Evolutionary conservation across 208 protist species (phyloP).

Genomic region (Porcisia deanei): DNA sequence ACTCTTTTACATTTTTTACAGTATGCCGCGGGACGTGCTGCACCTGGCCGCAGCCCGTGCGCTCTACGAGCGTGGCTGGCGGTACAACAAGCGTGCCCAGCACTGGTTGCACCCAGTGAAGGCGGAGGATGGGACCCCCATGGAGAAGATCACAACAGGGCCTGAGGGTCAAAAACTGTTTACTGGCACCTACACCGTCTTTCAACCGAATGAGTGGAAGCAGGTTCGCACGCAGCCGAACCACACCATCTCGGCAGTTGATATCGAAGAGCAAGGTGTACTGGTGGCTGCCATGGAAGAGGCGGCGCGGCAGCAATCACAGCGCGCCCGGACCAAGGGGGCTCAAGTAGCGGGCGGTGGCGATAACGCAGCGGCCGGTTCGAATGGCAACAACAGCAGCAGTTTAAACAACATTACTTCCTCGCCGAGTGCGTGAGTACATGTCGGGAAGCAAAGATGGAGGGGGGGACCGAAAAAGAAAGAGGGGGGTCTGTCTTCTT

Average conservation of each 20-base stretch:
- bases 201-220: constrained; percentile 72
- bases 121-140: constrained; percentile 15
- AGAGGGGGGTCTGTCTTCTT: background rate
- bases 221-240: constrained; percentile 39
- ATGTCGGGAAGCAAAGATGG: background rate
- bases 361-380: background rate
- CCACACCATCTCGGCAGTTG: constrained; percentile 40
- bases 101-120: constrained; percentile 63
- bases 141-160: constrained; percentile 22
- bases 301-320: constrained; percentile 40
- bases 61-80: constrained; percentile 93
- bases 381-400: constrained; percentile 25
- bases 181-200: constrained; percentile 55
- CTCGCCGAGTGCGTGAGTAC: constrained; percentile 6
- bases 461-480: background rate
- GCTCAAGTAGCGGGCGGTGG: constrained; percentile 6
- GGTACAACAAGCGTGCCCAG: constrained; percentile 76
- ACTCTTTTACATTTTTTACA: constrained; percentile 99
- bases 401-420: constrained; percentile 6
- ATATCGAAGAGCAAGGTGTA: constrained; percentile 53
- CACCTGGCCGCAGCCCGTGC: constrained; percentile 94
- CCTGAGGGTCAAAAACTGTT: constrained; percentile 22
- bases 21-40: constrained; percentile 97
- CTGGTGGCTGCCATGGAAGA: constrained; percentile 53
- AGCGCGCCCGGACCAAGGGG: constrained; percentile 24